Conservation (phyloP, 139 green algal genomes). For the Yamagishiella unicocca region DNA sequence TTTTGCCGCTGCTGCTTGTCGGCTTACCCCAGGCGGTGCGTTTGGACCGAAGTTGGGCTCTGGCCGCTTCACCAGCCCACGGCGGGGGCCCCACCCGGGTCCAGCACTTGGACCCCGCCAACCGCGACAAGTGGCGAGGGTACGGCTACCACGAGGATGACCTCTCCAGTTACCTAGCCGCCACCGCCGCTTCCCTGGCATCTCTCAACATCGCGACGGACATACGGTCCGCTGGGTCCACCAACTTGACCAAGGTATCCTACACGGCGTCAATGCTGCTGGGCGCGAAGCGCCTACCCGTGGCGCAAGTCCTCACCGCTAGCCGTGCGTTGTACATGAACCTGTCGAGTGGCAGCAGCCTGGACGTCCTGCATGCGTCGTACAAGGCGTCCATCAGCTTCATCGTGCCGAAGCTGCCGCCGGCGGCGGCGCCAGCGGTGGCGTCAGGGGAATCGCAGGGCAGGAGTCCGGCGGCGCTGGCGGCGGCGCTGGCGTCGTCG, state of each 20-base stretch:
- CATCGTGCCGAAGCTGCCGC: background rate
- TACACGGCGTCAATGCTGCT: background rate
- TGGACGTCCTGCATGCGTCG: background rate
- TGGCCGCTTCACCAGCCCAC: background rate
- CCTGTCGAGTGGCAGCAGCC: no score
- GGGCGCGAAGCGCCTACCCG: background rate
- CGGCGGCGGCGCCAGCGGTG: background rate
- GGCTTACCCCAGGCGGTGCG: background rate
- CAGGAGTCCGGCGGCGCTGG: background rate
- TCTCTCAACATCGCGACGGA: slow-evolving; percentile 3
- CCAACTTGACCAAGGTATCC: background rate
- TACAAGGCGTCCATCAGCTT: background rate
- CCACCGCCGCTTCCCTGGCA: background rate
- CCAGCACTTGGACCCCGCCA: slow-evolving; percentile 1
- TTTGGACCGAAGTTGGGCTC: background rate
- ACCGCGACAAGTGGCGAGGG: background rate
- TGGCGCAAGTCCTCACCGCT: background rate
- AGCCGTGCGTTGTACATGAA: background rate
- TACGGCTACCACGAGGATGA: background rate
- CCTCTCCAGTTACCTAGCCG: background rate
- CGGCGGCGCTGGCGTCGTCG: background rate
- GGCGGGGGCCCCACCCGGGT: background rate
- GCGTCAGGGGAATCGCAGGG: no score
- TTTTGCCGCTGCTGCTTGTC: no score
- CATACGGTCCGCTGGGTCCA: background rate